phyloP scores from a whole-genome alignment of 108 stramenopile genomes.

The Chaetoceros tenuissimus region DNA sequence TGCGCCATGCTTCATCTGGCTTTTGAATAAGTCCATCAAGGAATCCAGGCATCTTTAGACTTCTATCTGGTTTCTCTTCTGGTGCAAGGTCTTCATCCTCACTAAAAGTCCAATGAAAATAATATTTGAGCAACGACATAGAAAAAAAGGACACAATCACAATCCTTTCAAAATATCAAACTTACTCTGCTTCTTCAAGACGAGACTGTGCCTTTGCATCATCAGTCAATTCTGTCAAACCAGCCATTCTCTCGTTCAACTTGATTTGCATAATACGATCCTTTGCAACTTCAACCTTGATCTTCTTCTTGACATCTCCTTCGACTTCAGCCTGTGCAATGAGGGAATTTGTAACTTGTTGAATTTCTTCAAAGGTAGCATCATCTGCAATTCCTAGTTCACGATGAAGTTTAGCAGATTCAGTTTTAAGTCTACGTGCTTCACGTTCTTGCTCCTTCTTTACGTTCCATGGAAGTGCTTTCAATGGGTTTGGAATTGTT shows the following conservation, averaged over 20 bases:
- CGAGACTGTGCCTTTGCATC: slow-evolving; percentile 46
- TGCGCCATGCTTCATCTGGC: slow-evolving; percentile 55
- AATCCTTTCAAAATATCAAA: slow-evolving; percentile 1
- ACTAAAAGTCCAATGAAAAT: slow-evolving; percentile 6
- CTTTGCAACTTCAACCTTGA: slow-evolving; percentile 66
- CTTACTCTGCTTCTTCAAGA: slow-evolving; percentile 42
- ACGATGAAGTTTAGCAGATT: slow-evolving; percentile 60
- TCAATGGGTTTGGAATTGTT: slow-evolving; percentile 52
- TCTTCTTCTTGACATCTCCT: slow-evolving; percentile 59
- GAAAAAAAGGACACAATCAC: too few species aligned
- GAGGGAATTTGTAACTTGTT: slow-evolving; percentile 46
- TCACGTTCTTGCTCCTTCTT: slow-evolving; percentile 40
- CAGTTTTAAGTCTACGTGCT: slow-evolving; percentile 42
- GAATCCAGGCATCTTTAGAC: slow-evolving; percentile 11
- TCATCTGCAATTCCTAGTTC: slow-evolving; percentile 76
- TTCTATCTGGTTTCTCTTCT: neutral
- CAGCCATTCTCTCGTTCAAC: slow-evolving; percentile 63
- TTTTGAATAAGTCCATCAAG: slow-evolving; percentile 49
- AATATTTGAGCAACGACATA: neutral
- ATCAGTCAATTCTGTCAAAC: slow-evolving; percentile 32
- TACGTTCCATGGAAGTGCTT: slow-evolving; percentile 65
- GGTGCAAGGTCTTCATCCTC: neutral
- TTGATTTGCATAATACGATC: slow-evolving; percentile 82
- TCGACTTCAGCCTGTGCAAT: slow-evolving; percentile 31
- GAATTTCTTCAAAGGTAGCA: slow-evolving; percentile 79